A percentile compares a stretch with the other conserved stretches of the same genome.
phyloP scores from a whole-genome alignment of 2,329 filamentous ascomycete species.

The Colletotrichum neosansevieriae region DNA sequence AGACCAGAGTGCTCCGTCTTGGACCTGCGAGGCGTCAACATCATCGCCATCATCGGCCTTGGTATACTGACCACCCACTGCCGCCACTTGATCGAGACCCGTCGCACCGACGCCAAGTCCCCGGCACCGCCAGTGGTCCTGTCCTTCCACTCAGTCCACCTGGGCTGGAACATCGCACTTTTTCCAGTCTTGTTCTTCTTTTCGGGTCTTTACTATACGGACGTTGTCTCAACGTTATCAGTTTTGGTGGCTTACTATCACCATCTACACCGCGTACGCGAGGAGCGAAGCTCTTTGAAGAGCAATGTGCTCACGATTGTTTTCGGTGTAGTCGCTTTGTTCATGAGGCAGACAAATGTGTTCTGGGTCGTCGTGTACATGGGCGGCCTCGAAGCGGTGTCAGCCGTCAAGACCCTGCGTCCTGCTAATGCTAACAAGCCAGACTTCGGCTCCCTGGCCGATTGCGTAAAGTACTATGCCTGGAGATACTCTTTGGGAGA shows the following conservation, averaged over 20 bases:
- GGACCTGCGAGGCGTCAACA: slow-evolving; percentile 63
- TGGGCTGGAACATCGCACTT: slow-evolving; percentile 81
- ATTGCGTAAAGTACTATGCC: slow-evolving; percentile 53
- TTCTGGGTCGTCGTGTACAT: slow-evolving; percentile 92
- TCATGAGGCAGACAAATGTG: slow-evolving; percentile 94
- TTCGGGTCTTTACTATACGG: slow-evolving; percentile 94
- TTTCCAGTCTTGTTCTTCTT: slow-evolving; percentile 98
- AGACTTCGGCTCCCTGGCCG: slow-evolving; percentile 47
- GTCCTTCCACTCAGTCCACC: slow-evolving; percentile 65
- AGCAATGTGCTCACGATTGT: slow-evolving; percentile 61
- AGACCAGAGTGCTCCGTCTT: slow-evolving; percentile 52
- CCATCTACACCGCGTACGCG: slow-evolving; percentile 60
- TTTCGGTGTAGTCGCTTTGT: slow-evolving; percentile 74
- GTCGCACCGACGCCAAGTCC: slow-evolving; percentile 42
- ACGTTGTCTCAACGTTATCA: slow-evolving; percentile 82
- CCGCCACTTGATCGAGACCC: slow-evolving; percentile 63
- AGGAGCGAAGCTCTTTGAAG: slow-evolving; percentile 46
- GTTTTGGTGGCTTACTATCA: slow-evolving; percentile 78
- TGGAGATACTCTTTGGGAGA: slow-evolving; percentile 62
- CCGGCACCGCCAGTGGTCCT: slow-evolving; percentile 41
- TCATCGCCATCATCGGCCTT: slow-evolving; percentile 56
- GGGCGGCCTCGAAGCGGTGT: slow-evolving; percentile 69
- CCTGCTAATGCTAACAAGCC: slow-evolving; percentile 49
- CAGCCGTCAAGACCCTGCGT: slow-evolving; percentile 60
- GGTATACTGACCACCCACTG: slow-evolving; percentile 62